Percentiles rank a stretch among this genome's conserved stretches.
These are phyloP conservation scores for Monilinia vaccinii-corymbosi DNA, from an alignment of 2,329 filamentous ascomycete species.

Conservation along the genomic window DNA sequence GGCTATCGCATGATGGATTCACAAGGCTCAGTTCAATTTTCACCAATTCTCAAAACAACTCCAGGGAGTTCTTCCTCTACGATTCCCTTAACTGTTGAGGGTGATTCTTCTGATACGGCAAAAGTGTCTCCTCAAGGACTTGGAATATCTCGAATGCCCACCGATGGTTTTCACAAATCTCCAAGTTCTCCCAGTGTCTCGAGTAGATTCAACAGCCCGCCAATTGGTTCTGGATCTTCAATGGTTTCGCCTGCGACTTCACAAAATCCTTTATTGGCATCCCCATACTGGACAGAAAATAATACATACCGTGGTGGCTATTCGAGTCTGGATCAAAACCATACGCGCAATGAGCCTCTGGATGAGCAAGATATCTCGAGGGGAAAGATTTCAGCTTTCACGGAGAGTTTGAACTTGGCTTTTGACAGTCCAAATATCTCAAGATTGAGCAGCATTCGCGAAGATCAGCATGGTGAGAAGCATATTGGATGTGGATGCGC, in stretches of 20 bases:
- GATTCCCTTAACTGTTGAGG: not conserved
- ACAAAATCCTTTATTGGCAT: conserved; percentile 10
- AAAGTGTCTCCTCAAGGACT: not conserved
- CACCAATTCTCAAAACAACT: not conserved
- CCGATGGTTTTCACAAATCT: not conserved
- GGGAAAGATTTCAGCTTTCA: conserved; percentile 13
- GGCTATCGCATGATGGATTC: conserved; percentile 8
- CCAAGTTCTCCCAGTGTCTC: not conserved
- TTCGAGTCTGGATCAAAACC: not conserved
- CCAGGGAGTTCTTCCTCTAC: not conserved
- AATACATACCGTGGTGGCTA: not conserved
- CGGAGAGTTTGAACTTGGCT: conserved; percentile 10
- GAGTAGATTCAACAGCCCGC: not conserved
- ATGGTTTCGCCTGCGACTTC: not conserved
- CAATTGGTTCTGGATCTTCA: not conserved
- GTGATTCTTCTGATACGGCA: not conserved
- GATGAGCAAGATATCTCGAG: conserved; percentile 9
- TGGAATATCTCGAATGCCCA: conserved; percentile 6
- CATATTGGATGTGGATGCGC: conserved; percentile 15
- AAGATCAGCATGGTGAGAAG: conserved; percentile 8
- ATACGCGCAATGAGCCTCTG: not conserved
- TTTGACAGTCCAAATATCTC: conserved; percentile 3
- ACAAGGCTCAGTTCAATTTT: conserved; percentile 2
- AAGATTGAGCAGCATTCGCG: not conserved
- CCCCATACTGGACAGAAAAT: conserved; percentile 11